Base-by-base conservation (phyloP, 306 rosid species). In the Dryas octopetala region DNA sequence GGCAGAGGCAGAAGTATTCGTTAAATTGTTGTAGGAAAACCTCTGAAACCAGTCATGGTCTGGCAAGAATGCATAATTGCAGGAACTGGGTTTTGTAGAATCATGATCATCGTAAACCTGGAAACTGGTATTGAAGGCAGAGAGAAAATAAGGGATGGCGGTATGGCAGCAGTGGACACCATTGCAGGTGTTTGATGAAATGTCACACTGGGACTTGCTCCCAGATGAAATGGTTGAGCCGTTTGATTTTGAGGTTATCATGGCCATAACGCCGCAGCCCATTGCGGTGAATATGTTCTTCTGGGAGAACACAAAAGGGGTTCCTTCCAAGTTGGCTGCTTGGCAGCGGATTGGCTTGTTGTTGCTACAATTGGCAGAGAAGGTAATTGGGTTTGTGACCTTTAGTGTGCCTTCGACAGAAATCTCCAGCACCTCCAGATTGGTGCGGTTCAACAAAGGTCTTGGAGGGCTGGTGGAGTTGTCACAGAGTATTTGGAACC, bases 401-500 rank as follows among this genome's bases (percentile, higher is more conserved):
- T 0, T 0, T 14, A 83, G 66, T 3, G 23, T 52, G 81, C 83
- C 45, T 0, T 16, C 5, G 4, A 52, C 1, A 23, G 12, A 8
- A 10, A 83, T 12, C 0, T 0, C 0, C 10, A 6, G 48, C n/a
- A 83, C 85, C 61, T 74, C 78, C 12, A 79, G 38, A 9, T 23
- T 2, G 19, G 52, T 7, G 5, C 5, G 8, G 26, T 80, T 83
- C 16, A 85, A 49, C 61, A 58, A 47, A 11, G 78, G 63, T 48
- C 4, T 57, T 9, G 55, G 17, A 12, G 41, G 53, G 57, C 8
- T n/a, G 28, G 63, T 14, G 0, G 3, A 53, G 17, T 68, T 46
- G 46, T 46, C 65, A 74, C 90, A 86, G 0, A 59, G 62, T 4
- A 89, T 69, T 72, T 79, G 65, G 7, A 82, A 87, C 89, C 84